Base-by-base conservation (phyloP, 1,139 yeast genomes). In the Scheffersomyces quercinus region DNA sequence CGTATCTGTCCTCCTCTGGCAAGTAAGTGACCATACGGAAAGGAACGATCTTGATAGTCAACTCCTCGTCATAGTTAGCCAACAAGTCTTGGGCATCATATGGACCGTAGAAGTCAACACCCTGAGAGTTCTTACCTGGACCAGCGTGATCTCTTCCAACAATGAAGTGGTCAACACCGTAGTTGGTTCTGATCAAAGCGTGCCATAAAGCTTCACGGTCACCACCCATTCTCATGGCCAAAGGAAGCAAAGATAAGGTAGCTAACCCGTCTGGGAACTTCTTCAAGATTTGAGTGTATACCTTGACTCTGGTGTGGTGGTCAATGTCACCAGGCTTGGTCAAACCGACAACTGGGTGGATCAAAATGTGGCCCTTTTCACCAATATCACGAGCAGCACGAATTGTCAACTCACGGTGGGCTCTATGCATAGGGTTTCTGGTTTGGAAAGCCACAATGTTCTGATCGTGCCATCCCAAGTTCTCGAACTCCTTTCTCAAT, bases 181-280 rank as follows among this genome's bases (percentile, higher is more conserved):
- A 90, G 71, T 91, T 91, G 77, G 90, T 88, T 72, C 98, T 86
- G 64, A 91, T 91, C 62, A 91, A 86, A 24, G 97, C 97, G 65
- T 91, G 98, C 98, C 98, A 91, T 42, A 91, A 86, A 29, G 98
- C 98, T 73, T 91, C 98, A 67, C 97, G 84, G 67, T 93, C 97
- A 67, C 98, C 98, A 49, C 95, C 97, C 98, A 91, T 91, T 77
- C 98, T 84, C 98, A 91, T 91, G 39, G 98, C 98, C 58, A 91
- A 77, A 13, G 98, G 98, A 60, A 91, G 76, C 53, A 91, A 75
- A 10, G 97, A 85, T 51, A 91, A 76, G 53, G 88, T 82, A 10
- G 97, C 98, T 79, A 91, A 84, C 45, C 97, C 97, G 49, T 84
- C 86, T 45, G 98, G 98, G 69, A 88, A 91, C 60, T 93, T 85